These are phyloP conservation scores for Wickerhamiella domercqiae DNA, from an alignment of 805 yeast species.

Conservation along the genomic window DNA sequence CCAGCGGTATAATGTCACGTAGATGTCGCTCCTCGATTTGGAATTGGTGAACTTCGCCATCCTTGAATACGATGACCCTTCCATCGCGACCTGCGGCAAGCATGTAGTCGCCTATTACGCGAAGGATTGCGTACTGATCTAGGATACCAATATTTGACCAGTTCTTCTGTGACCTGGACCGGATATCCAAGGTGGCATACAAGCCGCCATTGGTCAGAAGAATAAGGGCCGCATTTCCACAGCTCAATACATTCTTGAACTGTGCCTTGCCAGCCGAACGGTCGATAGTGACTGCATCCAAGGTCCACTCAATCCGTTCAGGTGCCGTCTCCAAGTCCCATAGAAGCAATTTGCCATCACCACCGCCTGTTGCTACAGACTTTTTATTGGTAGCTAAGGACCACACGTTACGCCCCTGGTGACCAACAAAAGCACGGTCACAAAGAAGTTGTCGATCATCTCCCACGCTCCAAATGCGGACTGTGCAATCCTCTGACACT, in stretches of 20 bases:
- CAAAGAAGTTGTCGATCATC: constrained; percentile 25
- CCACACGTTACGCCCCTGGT: constrained; percentile 82
- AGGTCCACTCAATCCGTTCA: not conserved
- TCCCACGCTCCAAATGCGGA: constrained; percentile 50
- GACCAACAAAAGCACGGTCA: constrained; percentile 43
- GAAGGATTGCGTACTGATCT: not conserved
- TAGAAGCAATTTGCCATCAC: constrained; percentile 69
- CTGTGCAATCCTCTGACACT: constrained; percentile 76
- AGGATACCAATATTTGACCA: not conserved
- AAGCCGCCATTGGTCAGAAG: not conserved
- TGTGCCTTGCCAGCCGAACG: not conserved
- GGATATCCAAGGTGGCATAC: not conserved
- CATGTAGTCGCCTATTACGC: not conserved
- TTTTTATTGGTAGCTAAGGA: constrained; percentile 32
- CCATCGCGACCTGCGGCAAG: constrained; percentile 1
- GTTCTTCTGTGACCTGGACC: too few species aligned
- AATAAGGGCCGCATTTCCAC: not conserved
- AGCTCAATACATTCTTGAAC: not conserved
- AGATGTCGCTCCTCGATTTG: not conserved
- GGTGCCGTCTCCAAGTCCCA: constrained; percentile 29
- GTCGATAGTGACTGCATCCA: not conserved
- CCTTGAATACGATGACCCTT: not conserved
- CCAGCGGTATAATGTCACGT: not conserved
- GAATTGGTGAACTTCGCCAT: not conserved
- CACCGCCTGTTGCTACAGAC: constrained; percentile 74